Evolutionary conservation across 495 filamentous ascomycete species (phyloP).

Genomic region (Hamigera avellanea): DNA sequence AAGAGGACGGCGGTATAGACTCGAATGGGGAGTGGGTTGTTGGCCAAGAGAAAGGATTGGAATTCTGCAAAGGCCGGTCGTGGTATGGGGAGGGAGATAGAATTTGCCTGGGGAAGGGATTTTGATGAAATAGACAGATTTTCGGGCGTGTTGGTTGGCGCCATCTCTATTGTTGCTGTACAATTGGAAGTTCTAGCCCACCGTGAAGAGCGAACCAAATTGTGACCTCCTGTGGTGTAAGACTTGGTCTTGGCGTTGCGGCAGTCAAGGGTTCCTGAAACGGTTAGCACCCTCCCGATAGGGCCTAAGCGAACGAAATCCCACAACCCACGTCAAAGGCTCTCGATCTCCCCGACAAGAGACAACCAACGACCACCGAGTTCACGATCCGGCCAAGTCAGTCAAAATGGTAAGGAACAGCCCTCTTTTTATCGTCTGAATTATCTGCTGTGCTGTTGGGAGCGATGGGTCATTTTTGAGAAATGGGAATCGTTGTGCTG

Average conservation of each 20-base stretch:
- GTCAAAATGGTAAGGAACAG: conserved; percentile 47
- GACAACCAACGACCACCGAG: conserved; percentile 38
- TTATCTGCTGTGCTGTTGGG: neutral
- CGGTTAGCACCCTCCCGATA: conserved; percentile 28
- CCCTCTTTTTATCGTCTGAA: conserved; percentile 5
- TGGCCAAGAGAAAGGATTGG: conserved; percentile 65
- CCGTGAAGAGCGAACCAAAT: too few species aligned
- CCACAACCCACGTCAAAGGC: conserved; percentile 28
- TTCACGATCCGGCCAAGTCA: conserved; percentile 37
- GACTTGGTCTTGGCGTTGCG: conserved; percentile 6
- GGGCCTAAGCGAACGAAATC: conserved; percentile 42
- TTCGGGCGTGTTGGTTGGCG: neutral
- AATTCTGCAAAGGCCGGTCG: conserved; percentile 53
- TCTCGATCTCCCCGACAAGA: conserved; percentile 35
- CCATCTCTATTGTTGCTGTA: neutral
- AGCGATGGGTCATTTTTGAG: neutral
- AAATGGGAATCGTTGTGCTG: neutral
- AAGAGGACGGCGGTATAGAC: conserved; percentile 25
- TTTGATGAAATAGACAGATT: conserved; percentile 2
- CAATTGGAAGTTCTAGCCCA: too few species aligned
- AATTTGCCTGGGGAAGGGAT: conserved; percentile 48
- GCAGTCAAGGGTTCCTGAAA: conserved; percentile 3
- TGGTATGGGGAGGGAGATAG: conserved; percentile 79
- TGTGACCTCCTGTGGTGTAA: too few species aligned
- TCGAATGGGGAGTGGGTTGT: conserved; percentile 56